Conservation (phyloP, 208 protist genomes). For the Wallacemonas sp. region DNA sequence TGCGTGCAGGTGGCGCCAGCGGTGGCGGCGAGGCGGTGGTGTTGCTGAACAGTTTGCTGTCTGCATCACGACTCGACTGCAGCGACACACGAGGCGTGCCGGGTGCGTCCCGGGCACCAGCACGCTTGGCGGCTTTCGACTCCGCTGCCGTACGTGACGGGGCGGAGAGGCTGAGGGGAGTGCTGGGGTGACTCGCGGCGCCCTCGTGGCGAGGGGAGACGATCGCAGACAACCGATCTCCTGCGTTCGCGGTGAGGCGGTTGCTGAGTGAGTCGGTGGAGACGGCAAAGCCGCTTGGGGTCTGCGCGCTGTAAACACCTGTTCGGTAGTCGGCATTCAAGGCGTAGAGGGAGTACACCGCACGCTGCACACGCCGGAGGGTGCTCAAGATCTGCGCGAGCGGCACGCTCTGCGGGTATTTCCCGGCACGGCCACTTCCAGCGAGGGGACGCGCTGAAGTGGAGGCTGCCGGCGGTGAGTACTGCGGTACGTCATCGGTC, state of each 20-base stretch:
- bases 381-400: conserved; percentile 31
- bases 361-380: conserved; percentile 42
- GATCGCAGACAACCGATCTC: background rate
- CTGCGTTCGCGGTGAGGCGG: conserved; percentile 13
- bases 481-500: too few relatives aligned
- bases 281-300: conserved; percentile 21
- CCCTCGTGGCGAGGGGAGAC: background rate
- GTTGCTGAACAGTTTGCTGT: background rate
- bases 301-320: conserved; percentile 21
- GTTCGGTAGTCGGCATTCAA: conserved; percentile 65
- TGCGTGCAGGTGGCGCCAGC: background rate
- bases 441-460: too few relatives aligned
- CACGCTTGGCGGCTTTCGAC: too few relatives aligned
- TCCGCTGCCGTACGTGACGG: background rate
- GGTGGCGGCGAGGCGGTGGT: background rate
- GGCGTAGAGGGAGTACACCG: conserved; percentile 40
- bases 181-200: conserved; percentile 11
- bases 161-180: conserved; percentile 12
- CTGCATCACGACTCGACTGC: background rate
- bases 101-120: background rate
- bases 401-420: conserved; percentile 36
- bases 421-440: too few relatives aligned
- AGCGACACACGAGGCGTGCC: background rate
- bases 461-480: too few relatives aligned
- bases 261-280: conserved; percentile 57